Evolutionary conservation across 805 yeast genomes (phyloP), one percentile per base, ranked within the genome.

Genomic region (Hanseniaspora meyeri): DNA sequence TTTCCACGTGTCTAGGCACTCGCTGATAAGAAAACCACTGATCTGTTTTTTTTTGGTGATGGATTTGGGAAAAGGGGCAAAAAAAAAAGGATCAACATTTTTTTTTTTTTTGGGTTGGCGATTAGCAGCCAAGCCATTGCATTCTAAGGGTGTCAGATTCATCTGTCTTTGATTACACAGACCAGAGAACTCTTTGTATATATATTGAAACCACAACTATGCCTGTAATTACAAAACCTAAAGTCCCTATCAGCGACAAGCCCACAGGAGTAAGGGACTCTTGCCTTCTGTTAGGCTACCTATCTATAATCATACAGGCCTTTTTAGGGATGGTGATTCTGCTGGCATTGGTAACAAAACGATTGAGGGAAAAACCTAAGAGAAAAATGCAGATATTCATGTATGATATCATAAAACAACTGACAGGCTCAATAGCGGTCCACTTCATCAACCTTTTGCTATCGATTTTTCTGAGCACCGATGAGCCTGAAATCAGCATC

Each of bases 361-460:
- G 97, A 55, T 79, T 72, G 59, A 79, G 20, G 39, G 98, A 91
- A 64, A 77, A 77, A 59, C 97, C 97, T 0, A 76, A 89, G 61
- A 74, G 98, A 60, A 90, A 95, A 3, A 81, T 95, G 87, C 77
- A 78, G 62, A 82, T 90, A 12, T 91, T 97, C 97, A 64, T 77
- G 17, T 90, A 80, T 64, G 98, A 91, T 66, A 95, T 91, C 0
- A 78, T 87, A 17, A 91, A 93, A 65, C 98, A 91, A 66, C 75
- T 91, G 0, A 70, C 87, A 24, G 98, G 97, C 0, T 88, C 97
- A 0, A 68, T 86, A 31, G 87, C 90, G 1, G 78, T 91, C 1
- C 98, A 91, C 66, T 72, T 85, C 9, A 71, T 90, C 64, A 91
- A 91, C 63, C 75, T 91, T 10, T 67, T 80, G 14, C 71, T 87